Evolutionary conservation across 192 early-diverging fungal genomes (phyloP).

Genomic region (Coemansia sp.): DNA sequence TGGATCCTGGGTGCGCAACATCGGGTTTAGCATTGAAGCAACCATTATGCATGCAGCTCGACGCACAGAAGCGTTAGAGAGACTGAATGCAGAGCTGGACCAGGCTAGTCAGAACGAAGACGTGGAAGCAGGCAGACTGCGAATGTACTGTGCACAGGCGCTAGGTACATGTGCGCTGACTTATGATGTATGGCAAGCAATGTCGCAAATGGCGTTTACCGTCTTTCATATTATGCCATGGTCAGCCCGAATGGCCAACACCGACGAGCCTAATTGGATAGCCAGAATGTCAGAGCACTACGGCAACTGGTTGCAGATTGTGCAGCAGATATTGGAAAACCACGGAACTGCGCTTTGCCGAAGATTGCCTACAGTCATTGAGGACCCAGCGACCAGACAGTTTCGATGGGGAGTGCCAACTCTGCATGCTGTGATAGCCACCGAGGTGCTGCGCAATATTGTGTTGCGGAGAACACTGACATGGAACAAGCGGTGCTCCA

Average conservation of each 20-base stretch:
- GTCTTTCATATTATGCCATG: constrained; percentile 45
- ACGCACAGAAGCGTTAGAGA: constrained; percentile 35
- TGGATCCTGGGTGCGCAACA: constrained; percentile 42
- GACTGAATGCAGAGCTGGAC: constrained; percentile 18
- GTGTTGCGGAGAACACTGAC: constrained; percentile 23
- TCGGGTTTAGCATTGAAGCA: constrained; percentile 50
- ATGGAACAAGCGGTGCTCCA: not conserved
- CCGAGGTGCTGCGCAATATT: constrained; percentile 38
- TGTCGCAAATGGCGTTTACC: constrained; percentile 37
- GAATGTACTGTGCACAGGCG: constrained; percentile 34
- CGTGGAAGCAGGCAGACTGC: constrained; percentile 12
- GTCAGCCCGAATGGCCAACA: constrained; percentile 17
- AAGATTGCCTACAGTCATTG: constrained; percentile 40
- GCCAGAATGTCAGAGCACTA: constrained; percentile 30
- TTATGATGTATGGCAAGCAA: constrained; percentile 27
- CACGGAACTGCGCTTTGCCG: constrained; percentile 35
- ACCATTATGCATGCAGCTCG: constrained; percentile 43
- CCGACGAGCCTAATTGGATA: not conserved
- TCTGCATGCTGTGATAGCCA: constrained; percentile 30
- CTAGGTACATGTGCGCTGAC: constrained; percentile 33
- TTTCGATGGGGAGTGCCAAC: constrained; percentile 50
- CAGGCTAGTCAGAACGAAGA: constrained; percentile 15
- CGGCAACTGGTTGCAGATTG: constrained; percentile 37
- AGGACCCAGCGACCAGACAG: constrained; percentile 38
- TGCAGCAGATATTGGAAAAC: constrained; percentile 42